Evolutionary conservation across 2,329 filamentous ascomycete genomes (phyloP).

Genomic region (Plenodomus lindquistii): DNA sequence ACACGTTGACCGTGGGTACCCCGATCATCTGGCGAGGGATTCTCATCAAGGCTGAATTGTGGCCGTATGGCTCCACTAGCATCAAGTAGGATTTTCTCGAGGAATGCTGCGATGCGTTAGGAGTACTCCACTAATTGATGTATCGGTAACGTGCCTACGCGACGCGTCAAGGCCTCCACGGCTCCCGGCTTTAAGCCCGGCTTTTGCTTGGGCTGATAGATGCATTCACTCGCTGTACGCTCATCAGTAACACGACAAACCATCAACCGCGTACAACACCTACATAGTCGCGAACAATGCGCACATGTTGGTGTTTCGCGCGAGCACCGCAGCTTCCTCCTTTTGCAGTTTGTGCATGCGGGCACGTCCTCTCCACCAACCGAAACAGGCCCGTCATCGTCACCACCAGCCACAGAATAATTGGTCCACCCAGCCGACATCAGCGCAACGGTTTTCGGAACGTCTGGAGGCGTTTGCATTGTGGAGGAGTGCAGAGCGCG

Average conservation of each 20-base stretch:
- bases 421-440: slow-evolving; percentile 41
- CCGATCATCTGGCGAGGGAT: not conserved
- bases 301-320: slow-evolving; percentile 36
- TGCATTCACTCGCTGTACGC: slow-evolving; percentile 29
- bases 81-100: slow-evolving; percentile 37
- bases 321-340: slow-evolving; percentile 38
- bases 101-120: slow-evolving; percentile 27
- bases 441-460: slow-evolving; percentile 23
- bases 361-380: slow-evolving; percentile 31
- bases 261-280: slow-evolving; percentile 5
- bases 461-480: slow-evolving; percentile 18
- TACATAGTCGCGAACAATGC: slow-evolving; percentile 40
- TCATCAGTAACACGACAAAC: slow-evolving; percentile 11
- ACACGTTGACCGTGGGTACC: too few relatives aligned
- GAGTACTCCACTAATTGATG: slow-evolving; percentile 1
- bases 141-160: slow-evolving; percentile 27
- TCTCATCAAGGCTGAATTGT: slow-evolving; percentile 21
- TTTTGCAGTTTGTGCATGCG: slow-evolving; percentile 38
- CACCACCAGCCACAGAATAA: slow-evolving; percentile 33
- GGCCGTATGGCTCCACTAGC: slow-evolving; percentile 27
- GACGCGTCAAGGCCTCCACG: slow-evolving; percentile 38
- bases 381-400: slow-evolving; percentile 28
- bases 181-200: slow-evolving; percentile 40
- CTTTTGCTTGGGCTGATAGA: slow-evolving; percentile 39
- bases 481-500: slow-evolving; percentile 26